These are phyloP conservation scores for Pseudogymnoascus sp. DNA, from an alignment of 2,329 filamentous ascomycete genomes.

Conservation along the genomic window DNA sequence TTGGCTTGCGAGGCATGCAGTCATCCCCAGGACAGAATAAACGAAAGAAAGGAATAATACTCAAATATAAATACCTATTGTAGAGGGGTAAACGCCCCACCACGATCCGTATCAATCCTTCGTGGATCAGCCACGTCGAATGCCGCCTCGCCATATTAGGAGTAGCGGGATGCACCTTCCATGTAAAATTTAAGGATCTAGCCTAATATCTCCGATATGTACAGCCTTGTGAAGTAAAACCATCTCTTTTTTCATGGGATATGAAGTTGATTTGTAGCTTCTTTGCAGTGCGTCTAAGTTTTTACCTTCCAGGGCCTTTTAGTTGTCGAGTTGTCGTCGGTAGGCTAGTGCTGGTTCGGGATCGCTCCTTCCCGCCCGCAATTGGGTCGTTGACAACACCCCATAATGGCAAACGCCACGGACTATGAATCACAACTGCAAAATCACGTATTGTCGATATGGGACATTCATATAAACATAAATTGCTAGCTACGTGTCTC, in stretches of 20 bases:
- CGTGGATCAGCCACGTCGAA: not conserved
- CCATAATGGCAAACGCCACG: no score
- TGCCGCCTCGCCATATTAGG: not conserved
- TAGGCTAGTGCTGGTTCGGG: not conserved
- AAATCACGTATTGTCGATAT: no score
- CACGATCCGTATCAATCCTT: not conserved
- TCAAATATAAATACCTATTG: not conserved
- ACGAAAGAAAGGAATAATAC: not conserved
- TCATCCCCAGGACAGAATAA: not conserved
- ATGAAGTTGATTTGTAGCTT: not conserved
- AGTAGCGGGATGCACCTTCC: not conserved
- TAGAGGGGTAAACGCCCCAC: not conserved
- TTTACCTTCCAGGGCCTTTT: not conserved
- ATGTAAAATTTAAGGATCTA: not conserved
- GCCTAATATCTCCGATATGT: not conserved
- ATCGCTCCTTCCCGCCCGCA: not conserved
- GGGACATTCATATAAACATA: no score
- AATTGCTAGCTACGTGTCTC: no score
- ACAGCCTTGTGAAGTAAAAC: not conserved
- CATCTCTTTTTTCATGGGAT: not conserved
- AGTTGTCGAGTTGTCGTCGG: not conserved
- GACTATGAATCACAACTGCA: not conserved
- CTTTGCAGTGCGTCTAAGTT: not conserved
- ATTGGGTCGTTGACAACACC: no score
- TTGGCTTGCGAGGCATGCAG: not conserved